Conservation (phyloP, 805 yeast genomes). For the Metschnikowia continentalis region DNA sequence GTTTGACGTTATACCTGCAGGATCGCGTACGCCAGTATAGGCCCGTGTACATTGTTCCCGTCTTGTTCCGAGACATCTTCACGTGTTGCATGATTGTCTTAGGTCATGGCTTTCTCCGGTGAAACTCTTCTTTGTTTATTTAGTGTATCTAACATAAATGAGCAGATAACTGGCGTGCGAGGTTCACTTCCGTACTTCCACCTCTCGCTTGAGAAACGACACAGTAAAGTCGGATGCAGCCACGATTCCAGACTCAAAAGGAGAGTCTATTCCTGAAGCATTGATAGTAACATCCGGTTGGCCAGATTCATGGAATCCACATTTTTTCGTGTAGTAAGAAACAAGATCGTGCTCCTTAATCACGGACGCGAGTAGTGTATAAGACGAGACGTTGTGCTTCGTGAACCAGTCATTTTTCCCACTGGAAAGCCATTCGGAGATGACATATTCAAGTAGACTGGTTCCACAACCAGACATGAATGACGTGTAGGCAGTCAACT, state of each 20-base stretch:
- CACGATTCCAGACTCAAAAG: conserved; percentile 36
- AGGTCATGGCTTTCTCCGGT: neutral
- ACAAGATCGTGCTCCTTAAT: conserved; percentile 49
- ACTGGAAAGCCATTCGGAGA: conserved; percentile 14
- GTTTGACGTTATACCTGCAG: neutral
- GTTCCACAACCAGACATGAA: conserved; percentile 41
- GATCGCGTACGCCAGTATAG: neutral
- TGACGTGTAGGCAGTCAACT: conserved; percentile 52
- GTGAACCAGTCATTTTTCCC: neutral
- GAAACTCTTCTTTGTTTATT: neutral
- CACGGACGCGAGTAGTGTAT: conserved; percentile 37
- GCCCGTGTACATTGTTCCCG: neutral
- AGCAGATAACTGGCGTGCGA: neutral
- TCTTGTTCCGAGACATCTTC: neutral
- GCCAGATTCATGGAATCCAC: conserved; percentile 32
- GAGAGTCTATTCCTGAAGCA: conserved; percentile 12
- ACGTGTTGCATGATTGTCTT: neutral
- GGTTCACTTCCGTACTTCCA: neutral
- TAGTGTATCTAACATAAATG: neutral
- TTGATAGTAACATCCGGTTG: conserved; percentile 17
- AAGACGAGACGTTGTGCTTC: conserved; percentile 9
- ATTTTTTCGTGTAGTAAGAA: conserved; percentile 38
- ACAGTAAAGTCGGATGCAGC: conserved; percentile 41
- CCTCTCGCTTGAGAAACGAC: conserved; percentile 30
- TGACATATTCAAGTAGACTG: conserved; percentile 22